phyloP scores from a whole-genome alignment of 352 stramenopile genomes.

The Pythium guiyangense region DNA sequence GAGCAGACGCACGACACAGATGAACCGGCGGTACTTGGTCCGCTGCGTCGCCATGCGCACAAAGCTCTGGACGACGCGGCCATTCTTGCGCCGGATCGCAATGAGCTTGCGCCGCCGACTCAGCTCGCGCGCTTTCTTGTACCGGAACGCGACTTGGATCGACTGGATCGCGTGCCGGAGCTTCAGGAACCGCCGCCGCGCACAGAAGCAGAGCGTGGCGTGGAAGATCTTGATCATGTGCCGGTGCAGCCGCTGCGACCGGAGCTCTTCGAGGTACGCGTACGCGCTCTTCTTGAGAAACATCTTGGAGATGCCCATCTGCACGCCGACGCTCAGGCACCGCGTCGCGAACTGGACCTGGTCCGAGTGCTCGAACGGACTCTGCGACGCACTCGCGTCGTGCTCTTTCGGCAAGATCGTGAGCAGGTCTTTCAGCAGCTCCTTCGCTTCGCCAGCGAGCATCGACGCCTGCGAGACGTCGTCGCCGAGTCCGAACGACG shows the following conservation, averaged over 20 bases:
- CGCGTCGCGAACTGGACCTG: slow-evolving; percentile 57
- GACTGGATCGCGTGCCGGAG: slow-evolving; percentile 45
- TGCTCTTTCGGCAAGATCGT: slow-evolving; percentile 88
- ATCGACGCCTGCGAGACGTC: slow-evolving; percentile 26
- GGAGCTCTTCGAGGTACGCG: slow-evolving; percentile 89
- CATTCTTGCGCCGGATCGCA: slow-evolving; percentile 34
- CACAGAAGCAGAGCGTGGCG: slow-evolving; percentile 53
- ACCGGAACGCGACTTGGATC: slow-evolving; percentile 58
- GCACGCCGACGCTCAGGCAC: slow-evolving; percentile 62
- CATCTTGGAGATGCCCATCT: slow-evolving; percentile 95
- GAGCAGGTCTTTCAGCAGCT: slow-evolving; percentile 84
- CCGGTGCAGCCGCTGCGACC: slow-evolving; percentile 47
- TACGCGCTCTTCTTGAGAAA: slow-evolving; percentile 92
- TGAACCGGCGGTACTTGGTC: slow-evolving; percentile 49
- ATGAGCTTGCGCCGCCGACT: slow-evolving; percentile 26
- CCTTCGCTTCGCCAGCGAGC: slow-evolving; percentile 60
- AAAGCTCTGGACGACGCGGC: slow-evolving; percentile 45
- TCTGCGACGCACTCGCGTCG: slow-evolving; percentile 63
- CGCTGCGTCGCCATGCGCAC: slow-evolving; percentile 49
- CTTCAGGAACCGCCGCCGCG: slow-evolving; percentile 51
- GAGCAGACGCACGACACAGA: slow-evolving; percentile 49
- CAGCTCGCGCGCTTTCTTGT: slow-evolving; percentile 38
- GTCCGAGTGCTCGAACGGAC: slow-evolving; percentile 63
- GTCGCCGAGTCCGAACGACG: slow-evolving; percentile 43
- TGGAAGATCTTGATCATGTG: slow-evolving; percentile 79